phyloP scores from a whole-genome alignment of 2,329 filamentous ascomycete species.

The Alternaria alternata region DNA sequence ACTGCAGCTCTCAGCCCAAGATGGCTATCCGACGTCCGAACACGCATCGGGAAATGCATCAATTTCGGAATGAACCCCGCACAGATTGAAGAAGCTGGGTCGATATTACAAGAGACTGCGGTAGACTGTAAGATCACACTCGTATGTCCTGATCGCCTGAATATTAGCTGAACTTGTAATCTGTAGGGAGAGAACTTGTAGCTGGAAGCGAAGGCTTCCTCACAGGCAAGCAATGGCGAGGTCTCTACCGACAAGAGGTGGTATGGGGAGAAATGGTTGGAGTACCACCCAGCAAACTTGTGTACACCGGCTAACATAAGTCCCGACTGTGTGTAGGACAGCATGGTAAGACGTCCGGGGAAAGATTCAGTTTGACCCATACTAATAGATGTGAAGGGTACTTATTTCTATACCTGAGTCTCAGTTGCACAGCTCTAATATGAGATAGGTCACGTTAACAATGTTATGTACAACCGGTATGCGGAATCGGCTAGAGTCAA shows the following conservation, averaged over 20 bases:
- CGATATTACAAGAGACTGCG: slow-evolving; percentile 67
- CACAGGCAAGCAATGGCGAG: slow-evolving; percentile 67
- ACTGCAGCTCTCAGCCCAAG: slow-evolving; percentile 52
- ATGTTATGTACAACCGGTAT: slow-evolving; percentile 82
- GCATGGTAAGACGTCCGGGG: slow-evolving; percentile 60
- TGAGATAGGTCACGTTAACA: slow-evolving; percentile 78
- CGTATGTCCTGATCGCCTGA: too few relatives aligned
- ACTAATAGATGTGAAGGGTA: slow-evolving; percentile 21
- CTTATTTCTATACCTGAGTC: slow-evolving; percentile 8
- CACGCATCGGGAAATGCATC: slow-evolving; percentile 76
- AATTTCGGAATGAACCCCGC: slow-evolving; percentile 71
- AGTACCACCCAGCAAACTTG: background rate
- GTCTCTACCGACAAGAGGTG: slow-evolving; percentile 72
- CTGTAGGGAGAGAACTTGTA: slow-evolving; percentile 66
- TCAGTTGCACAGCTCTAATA: slow-evolving; percentile 8
- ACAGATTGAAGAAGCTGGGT: slow-evolving; percentile 67
- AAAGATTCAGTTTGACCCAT: background rate
- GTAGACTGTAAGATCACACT: slow-evolving; percentile 62
- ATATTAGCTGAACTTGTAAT: background rate
- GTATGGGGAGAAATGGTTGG: slow-evolving; percentile 86
- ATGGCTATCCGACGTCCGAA: slow-evolving; percentile 75
- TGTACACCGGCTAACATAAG: slow-evolving; percentile 37
- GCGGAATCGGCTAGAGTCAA: slow-evolving; percentile 83
- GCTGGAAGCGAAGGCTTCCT: slow-evolving; percentile 80
- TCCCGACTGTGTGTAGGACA: slow-evolving; percentile 51